A percentile compares a stretch with the other conserved stretches of the same genome.
phyloP scores from a whole-genome alignment of 805 yeast species.

The Yarrowia yakushimensis region DNA sequence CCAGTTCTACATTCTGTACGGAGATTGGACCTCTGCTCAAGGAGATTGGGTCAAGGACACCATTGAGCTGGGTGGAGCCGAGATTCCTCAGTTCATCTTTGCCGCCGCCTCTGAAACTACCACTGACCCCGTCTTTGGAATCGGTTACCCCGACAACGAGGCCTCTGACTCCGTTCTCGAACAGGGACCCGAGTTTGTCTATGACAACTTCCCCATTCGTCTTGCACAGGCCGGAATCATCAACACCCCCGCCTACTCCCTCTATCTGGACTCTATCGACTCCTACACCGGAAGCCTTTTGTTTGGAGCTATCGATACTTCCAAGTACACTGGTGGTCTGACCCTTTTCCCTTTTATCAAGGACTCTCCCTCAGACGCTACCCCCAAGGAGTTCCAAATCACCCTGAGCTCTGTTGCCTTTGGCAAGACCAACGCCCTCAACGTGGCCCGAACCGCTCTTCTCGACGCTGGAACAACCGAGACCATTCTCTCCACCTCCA shows the following conservation, averaged over 20 bases:
- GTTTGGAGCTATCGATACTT: conserved; percentile 66
- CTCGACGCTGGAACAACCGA: conserved; percentile 33
- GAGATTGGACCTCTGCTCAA: conserved; percentile 40
- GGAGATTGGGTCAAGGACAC: conserved; percentile 62
- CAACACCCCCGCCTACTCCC: conserved; percentile 44
- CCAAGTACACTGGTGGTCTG: conserved; percentile 51
- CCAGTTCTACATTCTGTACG: conserved; percentile 32
- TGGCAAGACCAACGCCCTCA: conserved; percentile 33
- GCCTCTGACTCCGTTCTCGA: neutral
- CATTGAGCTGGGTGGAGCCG: conserved; percentile 47
- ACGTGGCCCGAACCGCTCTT: conserved; percentile 55
- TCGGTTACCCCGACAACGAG: conserved; percentile 26
- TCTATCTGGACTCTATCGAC: conserved; percentile 44
- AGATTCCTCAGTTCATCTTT: conserved; percentile 38
- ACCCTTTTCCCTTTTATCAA: conserved; percentile 32
- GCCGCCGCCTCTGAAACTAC: conserved; percentile 22
- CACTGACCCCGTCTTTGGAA: conserved; percentile 28
- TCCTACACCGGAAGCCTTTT: conserved; percentile 47
- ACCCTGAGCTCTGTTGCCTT: conserved; percentile 26
- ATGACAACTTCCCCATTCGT: conserved; percentile 36
- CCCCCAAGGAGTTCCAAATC: neutral
- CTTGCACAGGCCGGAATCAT: conserved; percentile 43
- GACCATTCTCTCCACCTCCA: neutral
- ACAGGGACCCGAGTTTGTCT: neutral
- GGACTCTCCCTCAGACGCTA: neutral